Base-by-base conservation (phyloP, 345 rosid genomes). In the Moricandia moricandioides region DNA sequence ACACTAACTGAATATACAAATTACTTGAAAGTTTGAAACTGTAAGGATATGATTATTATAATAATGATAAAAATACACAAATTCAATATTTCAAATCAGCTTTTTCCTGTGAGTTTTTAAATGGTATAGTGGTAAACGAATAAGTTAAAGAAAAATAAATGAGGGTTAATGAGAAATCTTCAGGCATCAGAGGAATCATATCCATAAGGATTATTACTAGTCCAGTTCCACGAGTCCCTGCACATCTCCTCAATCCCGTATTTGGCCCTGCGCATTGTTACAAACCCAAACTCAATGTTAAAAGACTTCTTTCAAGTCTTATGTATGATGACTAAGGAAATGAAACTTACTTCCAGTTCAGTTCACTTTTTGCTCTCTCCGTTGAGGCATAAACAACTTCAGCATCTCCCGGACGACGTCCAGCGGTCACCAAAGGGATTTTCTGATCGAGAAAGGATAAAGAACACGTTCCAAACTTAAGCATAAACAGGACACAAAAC, bases 151-250 rank as follows among this genome's bases (percentile, higher is more conserved):
- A 16, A 45, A 13, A 40, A 10, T 39, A 39, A 43, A 11, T 7
- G 27, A 52, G 4, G 6, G 18, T 49, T 63, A 63, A 30, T 30
- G 21, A 64, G 33, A 14, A 26, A 57, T 68, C 54, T 64, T 71
- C 61, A 57, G 56, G 30, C 59, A 40, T 59, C 24, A 8, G 89
- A 62, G 33, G 97, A 80, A 66, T 62, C 97, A 49, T 92, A 90
- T 69, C 99, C 99, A 43, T 89, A 87, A 5, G 98, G 97, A 72
- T 95, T 90, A 78, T 95, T 88, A 85, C 92, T 86, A 0, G 97
- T 96, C 97, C 99, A 92, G 76, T 90, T 89, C 97, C 97, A 91
- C 45, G 86, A 89, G 79, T 92, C 99, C 69, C 91, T 83, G 72
- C 99, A 95, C 99, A 95, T 91, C 72, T 95, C 97, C 34, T 87